These are phyloP conservation scores for Onygena corvina DNA, from an alignment of 2,329 filamentous ascomycete species.

Conservation along the genomic window DNA sequence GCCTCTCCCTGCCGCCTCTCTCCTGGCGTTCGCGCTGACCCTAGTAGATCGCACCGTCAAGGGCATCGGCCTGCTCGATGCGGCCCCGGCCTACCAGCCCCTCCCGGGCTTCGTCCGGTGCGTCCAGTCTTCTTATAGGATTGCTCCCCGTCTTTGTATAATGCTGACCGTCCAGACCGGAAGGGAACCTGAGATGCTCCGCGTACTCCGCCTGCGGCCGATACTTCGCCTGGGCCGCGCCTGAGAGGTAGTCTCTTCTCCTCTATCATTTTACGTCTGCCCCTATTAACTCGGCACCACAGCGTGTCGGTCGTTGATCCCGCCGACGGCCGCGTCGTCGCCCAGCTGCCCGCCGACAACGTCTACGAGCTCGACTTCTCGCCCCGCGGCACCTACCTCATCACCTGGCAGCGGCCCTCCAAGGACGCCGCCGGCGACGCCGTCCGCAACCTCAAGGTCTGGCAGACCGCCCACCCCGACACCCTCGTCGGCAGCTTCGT, in stretches of 20 bases:
- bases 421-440: conserved; percentile 93
- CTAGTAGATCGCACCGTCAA: conserved; percentile 74
- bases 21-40: conserved; percentile 15
- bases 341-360: conserved; percentile 64
- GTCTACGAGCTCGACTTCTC: conserved; percentile 95
- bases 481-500: conserved; percentile 75
- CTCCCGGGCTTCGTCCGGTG: conserved; percentile 64
- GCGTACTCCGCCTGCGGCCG: conserved; percentile 90
- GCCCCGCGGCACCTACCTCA: conserved; percentile 78
- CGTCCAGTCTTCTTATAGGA: background rate
- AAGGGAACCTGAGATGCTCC: conserved; percentile 90
- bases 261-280: background rate
- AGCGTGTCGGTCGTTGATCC: conserved; percentile 77
- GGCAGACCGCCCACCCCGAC: conserved; percentile 63
- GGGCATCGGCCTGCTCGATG: conserved; percentile 87
- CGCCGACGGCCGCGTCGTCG: conserved; percentile 59
- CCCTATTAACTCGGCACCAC: background rate
- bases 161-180: conserved; percentile 47
- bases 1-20: background rate
- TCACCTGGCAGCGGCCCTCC: conserved; percentile 86
- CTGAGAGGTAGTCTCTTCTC: conserved; percentile 47
- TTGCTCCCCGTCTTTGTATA: background rate
- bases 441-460: conserved; percentile 93
- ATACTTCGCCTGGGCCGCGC: conserved; percentile 90
- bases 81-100: conserved; percentile 73